Conservation (phyloP, 192 early-diverging fungal genomes). For the Powellomyces hirtus region DNA sequence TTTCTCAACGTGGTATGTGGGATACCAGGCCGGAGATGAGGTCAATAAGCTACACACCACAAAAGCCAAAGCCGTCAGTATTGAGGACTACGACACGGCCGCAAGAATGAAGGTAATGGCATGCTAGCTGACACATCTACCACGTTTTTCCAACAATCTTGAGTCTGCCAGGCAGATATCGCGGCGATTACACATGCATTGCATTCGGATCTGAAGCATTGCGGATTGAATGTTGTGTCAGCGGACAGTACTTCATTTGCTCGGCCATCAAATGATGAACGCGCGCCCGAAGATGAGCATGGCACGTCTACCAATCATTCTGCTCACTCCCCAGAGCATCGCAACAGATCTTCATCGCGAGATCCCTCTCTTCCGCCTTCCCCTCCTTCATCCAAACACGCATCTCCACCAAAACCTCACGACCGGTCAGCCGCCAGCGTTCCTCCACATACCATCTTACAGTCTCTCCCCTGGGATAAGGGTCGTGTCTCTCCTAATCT, state of each 20-base stretch:
- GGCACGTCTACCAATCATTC: too few relatives aligned
- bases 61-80: conserved; percentile 59
- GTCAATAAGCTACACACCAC: conserved; percentile 50
- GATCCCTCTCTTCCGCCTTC: conserved; percentile 1
- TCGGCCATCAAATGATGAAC: not conserved
- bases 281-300: not conserved
- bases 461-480: too few relatives aligned
- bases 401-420: conserved; percentile 21
- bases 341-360: too few relatives aligned
- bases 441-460: too few relatives aligned
- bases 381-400: conserved; percentile 14
- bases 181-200: not conserved
- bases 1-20: too few relatives aligned
- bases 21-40: conserved; percentile 41
- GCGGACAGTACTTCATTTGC: too few relatives aligned
- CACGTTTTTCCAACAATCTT: too few relatives aligned
- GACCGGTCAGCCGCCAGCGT: too few relatives aligned
- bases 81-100: conserved; percentile 76
- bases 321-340: too few relatives aligned
- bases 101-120: conserved; percentile 64
- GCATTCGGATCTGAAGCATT: not conserved
- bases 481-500: too few relatives aligned
- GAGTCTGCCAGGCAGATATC: conserved; percentile 8
- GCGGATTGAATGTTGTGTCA: not conserved
- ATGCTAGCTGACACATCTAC: too few relatives aligned